These are phyloP conservation scores for Ceratobasidium sp. DNA, from an alignment of 1,284 basidiomycete species.

Conservation along the genomic window DNA sequence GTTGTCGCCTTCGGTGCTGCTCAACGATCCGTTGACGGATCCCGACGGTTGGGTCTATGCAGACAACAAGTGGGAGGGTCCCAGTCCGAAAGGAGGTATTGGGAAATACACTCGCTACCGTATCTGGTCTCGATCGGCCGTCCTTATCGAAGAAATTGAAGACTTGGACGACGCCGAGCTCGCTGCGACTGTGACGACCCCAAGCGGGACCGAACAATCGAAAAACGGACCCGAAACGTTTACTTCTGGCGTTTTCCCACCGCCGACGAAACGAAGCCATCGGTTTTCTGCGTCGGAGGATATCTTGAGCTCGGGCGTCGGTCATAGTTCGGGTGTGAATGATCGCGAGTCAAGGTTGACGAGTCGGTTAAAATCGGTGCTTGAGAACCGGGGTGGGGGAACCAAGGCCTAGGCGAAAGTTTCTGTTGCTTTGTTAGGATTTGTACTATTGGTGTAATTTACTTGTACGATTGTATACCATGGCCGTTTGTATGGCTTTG, in stretches of 20 bases:
- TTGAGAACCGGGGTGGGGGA: constrained; percentile 23
- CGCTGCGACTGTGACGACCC: background rate
- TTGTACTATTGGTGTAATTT: background rate
- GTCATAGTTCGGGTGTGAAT: constrained; percentile 20
- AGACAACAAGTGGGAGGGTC: constrained; percentile 94
- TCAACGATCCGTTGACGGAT: constrained; percentile 70
- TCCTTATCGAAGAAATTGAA: constrained; percentile 72
- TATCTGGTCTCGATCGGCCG: constrained; percentile 83
- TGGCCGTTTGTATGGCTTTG: no score
- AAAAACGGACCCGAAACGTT: background rate
- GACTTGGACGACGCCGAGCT: constrained; percentile 14
- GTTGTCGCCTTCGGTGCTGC: background rate
- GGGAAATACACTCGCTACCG: constrained; percentile 89
- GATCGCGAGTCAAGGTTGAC: constrained; percentile 35
- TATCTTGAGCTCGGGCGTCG: background rate
- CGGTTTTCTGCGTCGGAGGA: constrained; percentile 11
- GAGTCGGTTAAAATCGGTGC: constrained; percentile 27
- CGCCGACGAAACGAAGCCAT: background rate
- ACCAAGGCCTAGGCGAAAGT: background rate
- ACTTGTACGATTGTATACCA: constrained; percentile 12
- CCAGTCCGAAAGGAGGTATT: constrained; percentile 78
- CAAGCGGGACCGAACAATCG: background rate
- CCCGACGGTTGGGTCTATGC: constrained; percentile 92
- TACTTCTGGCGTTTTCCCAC: background rate
- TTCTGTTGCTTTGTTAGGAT: no score